Base-by-base conservation (phyloP, 129 eudicot species). In the Pulicaria dysenterica region DNA sequence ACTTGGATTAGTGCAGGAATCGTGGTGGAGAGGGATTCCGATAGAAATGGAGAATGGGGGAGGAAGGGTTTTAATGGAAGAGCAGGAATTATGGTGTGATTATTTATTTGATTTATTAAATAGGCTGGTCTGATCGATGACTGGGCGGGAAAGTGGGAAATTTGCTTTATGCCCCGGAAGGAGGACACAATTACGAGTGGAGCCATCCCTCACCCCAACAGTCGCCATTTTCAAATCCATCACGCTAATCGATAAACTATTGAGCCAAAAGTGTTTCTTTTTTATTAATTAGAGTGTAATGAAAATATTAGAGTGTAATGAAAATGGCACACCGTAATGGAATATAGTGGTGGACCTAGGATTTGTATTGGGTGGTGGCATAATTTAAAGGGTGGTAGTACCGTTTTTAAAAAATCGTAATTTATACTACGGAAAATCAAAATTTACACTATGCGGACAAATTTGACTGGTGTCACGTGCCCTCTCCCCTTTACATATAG, bases 101-200 rank as follows among this genome's bases (percentile, higher is more conserved):
- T 73, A 37, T 59, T 59, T n/a, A n/a, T n/a, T n/a, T n/a, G n/a
- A 24, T 24, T 24, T 24, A 24, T 60, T n/a, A n/a, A 73, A 73
- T 62, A 8, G 67, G 67, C 6, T 38, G 37, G 57, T 55, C 58
- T 54, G 24, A 75, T 75, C 58, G 66, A 75, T 73, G 74, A 43
- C 59, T 75, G 80, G 80, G 80, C 80, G 80, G 80, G 80, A 75
- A 75, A 75, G 49, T 75, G 51, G 11, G 17, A 36, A 36, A 49
- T 58, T 66, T 10, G 58, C 47, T 44, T 75, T 75, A 6, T 41
- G 72, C 80, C 80, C 73, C 44, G 12, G 50, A 55, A 66, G 56
- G 45, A 56, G 66, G 73, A 12, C 11, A 13, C 49, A 65, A 54
- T 75, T 75, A 75, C 80, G 42, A 75, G 73, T 75, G 73, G 67